phyloP scores from a whole-genome alignment of 371 early-diverging fungal genomes.

The Ordospora colligata region DNA sequence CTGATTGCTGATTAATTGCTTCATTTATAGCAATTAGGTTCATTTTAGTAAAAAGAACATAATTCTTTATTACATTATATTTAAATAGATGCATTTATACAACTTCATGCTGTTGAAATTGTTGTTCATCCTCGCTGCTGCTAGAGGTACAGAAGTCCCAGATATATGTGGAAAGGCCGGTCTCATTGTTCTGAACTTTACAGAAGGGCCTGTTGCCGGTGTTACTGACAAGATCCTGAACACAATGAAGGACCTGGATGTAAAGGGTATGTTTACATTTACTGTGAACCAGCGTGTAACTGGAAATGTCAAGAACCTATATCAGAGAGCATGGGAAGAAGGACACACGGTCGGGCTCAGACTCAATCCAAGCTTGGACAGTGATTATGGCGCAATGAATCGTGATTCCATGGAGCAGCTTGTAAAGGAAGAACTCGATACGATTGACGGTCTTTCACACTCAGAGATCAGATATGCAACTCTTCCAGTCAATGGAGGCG shows the following conservation, averaged over 20 bases:
- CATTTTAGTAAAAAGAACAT: conserved; percentile 5
- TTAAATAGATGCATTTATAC: not conserved
- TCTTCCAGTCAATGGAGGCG: conserved; percentile 43
- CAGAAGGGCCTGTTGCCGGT: conserved; percentile 55
- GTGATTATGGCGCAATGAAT: conserved; percentile 35
- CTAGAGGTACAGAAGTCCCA: conserved; percentile 4
- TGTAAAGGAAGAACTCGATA: conserved; percentile 46
- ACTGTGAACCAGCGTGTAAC: conserved; percentile 47
- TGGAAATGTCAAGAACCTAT: conserved; percentile 26
- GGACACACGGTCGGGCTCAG: conserved; percentile 59
- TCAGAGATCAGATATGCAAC: conserved; percentile 52
- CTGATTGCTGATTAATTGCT: not conserved
- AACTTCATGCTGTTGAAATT: not conserved
- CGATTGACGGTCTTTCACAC: conserved; percentile 35
- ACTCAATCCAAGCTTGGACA: conserved; percentile 50
- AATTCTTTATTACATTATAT: not conserved
- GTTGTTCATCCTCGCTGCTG: not conserved
- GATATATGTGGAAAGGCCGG: conserved; percentile 50
- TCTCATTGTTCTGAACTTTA: conserved; percentile 56
- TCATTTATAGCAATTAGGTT: not conserved
- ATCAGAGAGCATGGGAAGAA: conserved; percentile 44
- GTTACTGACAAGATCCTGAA: conserved; percentile 45
- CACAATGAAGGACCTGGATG: conserved; percentile 26
- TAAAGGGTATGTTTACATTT: conserved; percentile 56
- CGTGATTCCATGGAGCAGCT: conserved; percentile 48